Conservation (phyloP, 2,329 filamentous ascomycete species). For the Aplosporella prunicola region DNA sequence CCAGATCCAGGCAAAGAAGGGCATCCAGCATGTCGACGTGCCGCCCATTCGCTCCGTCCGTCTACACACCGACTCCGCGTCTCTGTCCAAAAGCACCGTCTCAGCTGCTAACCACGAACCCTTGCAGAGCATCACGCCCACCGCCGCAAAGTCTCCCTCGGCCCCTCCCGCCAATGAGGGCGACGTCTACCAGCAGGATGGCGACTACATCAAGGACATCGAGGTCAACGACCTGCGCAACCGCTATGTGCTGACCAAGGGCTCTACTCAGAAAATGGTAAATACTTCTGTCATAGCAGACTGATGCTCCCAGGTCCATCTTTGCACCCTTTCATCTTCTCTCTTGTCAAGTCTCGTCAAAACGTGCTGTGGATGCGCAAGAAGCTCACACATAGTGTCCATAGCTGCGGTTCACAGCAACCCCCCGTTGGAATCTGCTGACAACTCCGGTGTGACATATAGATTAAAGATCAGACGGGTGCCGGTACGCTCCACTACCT, state of each 20-base stretch:
- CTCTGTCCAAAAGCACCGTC: neutral
- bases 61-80: conserved; percentile 16
- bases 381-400: conserved; percentile 38
- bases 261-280: conserved; percentile 99
- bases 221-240: conserved; percentile 98
- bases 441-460: conserved; percentile 77
- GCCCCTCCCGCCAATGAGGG: conserved; percentile 53
- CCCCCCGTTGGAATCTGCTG: conserved; percentile 84
- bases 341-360: too few relatives aligned
- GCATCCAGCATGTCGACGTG: conserved; percentile 82
- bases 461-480: conserved; percentile 99
- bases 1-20: conserved; percentile 55
- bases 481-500: conserved; percentile 85
- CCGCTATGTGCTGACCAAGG: conserved; percentile 93
- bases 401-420: conserved; percentile 30
- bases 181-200: conserved; percentile 89
- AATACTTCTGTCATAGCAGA: conserved; percentile 63
- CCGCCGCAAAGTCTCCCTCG: conserved; percentile 45
- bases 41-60: conserved; percentile 62
- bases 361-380: conserved; percentile 23
- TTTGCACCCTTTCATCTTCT: conserved; percentile 26
- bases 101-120: conserved; percentile 4
- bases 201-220: conserved; percentile 97
- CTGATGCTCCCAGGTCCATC: conserved; percentile 47
- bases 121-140: conserved; percentile 38